Conservation (phyloP, 2,329 filamentous ascomycete genomes). For the Coniochaeta ligniaria region DNA sequence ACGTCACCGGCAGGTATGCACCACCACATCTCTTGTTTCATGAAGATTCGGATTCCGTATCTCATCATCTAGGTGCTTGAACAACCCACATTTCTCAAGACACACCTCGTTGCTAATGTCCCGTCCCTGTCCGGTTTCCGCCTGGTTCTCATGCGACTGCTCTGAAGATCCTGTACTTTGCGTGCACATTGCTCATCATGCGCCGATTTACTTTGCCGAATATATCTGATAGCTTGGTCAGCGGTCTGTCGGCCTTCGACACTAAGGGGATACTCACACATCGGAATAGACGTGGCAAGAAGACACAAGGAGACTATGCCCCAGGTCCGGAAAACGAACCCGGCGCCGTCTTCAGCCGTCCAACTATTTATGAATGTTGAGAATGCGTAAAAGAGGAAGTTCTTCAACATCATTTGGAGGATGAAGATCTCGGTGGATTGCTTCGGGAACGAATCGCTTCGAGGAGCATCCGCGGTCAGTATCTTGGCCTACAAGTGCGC, state of each 20-base stretch:
- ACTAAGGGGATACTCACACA: constrained; percentile 19
- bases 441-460: constrained; percentile 20
- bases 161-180: constrained; percentile 1
- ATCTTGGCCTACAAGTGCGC: too few species aligned
- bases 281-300: constrained; percentile 22
- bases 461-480: neutral
- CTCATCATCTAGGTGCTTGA: neutral
- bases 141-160: neutral
- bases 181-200: constrained; percentile 2
- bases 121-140: neutral
- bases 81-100: neutral
- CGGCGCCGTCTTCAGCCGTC: constrained; percentile 16
- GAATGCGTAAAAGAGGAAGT: constrained; percentile 24
- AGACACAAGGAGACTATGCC: constrained; percentile 20
- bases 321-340: constrained; percentile 18
- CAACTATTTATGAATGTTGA: constrained; percentile 23
- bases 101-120: neutral
- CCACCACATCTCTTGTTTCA: neutral
- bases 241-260: neutral
- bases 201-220: constrained; percentile 3
- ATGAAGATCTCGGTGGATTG: constrained; percentile 23
- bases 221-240: neutral
- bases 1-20: neutral
- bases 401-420: constrained; percentile 26
- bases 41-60: neutral